These are phyloP conservation scores for Scheffersomyces coipomensis DNA, from an alignment of 805 yeast species.

Conservation along the genomic window DNA sequence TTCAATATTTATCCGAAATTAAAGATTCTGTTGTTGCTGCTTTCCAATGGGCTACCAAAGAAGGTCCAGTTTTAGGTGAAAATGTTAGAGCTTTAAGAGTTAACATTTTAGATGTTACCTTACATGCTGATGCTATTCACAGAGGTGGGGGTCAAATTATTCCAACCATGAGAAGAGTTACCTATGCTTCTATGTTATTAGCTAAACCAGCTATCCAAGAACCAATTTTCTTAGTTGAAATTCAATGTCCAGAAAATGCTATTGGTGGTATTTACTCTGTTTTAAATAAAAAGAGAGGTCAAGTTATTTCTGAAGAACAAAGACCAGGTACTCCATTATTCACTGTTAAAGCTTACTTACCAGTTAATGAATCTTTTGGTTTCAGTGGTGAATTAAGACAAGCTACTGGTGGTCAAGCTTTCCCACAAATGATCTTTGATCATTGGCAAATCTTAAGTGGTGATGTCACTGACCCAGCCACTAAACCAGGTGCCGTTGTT, in stretches of 20 bases:
- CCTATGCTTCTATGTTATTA: slow-evolving; percentile 96
- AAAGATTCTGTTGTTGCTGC: slow-evolving; percentile 99
- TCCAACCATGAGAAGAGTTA: slow-evolving; percentile 99
- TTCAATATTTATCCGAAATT: slow-evolving; percentile 97
- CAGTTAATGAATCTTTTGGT: slow-evolving; percentile 99
- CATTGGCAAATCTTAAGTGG: slow-evolving; percentile 93
- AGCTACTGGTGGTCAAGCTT: slow-evolving; percentile 99
- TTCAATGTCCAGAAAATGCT: slow-evolving; percentile 99
- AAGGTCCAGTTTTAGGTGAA: slow-evolving; percentile 99
- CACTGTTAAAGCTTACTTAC: slow-evolving; percentile 99
- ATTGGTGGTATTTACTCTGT: slow-evolving; percentile 99
- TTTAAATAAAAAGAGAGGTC: slow-evolving; percentile 99
- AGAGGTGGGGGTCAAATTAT: slow-evolving; percentile 99
- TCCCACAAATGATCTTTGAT: slow-evolving; percentile 99
- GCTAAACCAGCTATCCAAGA: slow-evolving; percentile 99
- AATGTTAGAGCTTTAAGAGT: slow-evolving; percentile 92
- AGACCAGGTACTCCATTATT: slow-evolving; percentile 99
- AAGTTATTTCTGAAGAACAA: slow-evolving; percentile 98
- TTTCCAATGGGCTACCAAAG: slow-evolving; percentile 99
- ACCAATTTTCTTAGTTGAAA: slow-evolving; percentile 98
- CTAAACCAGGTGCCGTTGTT: slow-evolving; percentile 63
- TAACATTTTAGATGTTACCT: slow-evolving; percentile 97
- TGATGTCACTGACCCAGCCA: slow-evolving; percentile 86
- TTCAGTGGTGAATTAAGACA: slow-evolving; percentile 99
- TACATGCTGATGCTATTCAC: slow-evolving; percentile 99